Percentiles rank a stretch among this genome's conserved stretches.
phyloP scores from a whole-genome alignment of 2,329 filamentous ascomycete species.

The Penicillium janthinellum region DNA sequence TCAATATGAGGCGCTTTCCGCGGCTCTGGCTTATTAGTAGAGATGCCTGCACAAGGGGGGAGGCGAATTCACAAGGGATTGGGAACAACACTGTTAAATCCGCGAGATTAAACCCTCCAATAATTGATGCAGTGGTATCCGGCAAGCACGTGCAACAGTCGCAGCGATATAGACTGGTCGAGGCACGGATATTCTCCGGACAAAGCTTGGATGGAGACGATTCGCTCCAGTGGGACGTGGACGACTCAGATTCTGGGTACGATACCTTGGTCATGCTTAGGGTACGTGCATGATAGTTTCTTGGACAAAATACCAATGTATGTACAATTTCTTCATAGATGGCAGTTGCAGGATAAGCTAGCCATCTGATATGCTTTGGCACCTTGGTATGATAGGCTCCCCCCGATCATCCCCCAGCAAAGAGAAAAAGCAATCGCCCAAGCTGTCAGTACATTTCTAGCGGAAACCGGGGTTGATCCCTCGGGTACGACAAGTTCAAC shows the following conservation, averaged over 20 bases:
- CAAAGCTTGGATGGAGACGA: background rate
- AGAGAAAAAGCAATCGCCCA: background rate
- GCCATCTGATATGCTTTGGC: background rate
- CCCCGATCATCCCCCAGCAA: background rate
- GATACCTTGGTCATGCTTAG: background rate
- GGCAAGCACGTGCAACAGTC: slow-evolving; percentile 7
- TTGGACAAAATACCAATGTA: background rate
- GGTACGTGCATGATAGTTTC: background rate
- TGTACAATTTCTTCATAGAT: background rate
- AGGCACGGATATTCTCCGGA: slow-evolving; percentile 18
- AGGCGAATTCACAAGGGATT: background rate
- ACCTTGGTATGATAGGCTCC: background rate
- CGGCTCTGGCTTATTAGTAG: slow-evolving; percentile 19
- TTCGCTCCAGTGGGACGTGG: background rate
- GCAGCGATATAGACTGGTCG: slow-evolving; percentile 7
- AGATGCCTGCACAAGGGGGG: background rate
- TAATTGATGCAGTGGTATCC: background rate
- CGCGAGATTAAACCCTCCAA: background rate
- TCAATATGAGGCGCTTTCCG: slow-evolving; percentile 19
- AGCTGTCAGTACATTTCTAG: slow-evolving; percentile 1
- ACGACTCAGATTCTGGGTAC: background rate
- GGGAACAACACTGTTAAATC: background rate
- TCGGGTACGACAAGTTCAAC: background rate
- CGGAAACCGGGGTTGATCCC: background rate
- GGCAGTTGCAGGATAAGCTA: background rate